Evolutionary conservation across 768 basidiomycete species (phyloP), one percentile per base, ranked within the genome.

Genomic region (Tulasnella sp.): DNA sequence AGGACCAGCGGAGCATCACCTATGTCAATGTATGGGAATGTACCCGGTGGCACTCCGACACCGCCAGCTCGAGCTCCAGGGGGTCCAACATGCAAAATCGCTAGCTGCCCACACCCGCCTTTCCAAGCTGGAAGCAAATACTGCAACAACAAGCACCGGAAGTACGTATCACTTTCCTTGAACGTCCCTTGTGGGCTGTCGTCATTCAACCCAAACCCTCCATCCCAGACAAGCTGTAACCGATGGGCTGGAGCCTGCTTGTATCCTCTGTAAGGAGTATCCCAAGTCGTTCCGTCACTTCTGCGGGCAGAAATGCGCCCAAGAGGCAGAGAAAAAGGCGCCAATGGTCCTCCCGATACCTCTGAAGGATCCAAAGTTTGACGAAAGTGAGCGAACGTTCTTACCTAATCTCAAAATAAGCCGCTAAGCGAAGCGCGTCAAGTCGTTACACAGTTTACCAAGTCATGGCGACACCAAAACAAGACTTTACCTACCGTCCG

Each of bases 241-340:
- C 17, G 41, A 43, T 21, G 54, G 54, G 8, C 44, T 56, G 2
- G 54, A 11, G 19, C 38, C 53, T 10, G 41, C 53, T 44, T 55
- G 53, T 19, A 55, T 55, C 9, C 41, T 55, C 10, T 55, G 53
- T 41, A 55, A 55, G 43, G 53, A 55, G 29, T 43, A 55, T 27
- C 53, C 53, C 34, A 55, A 44, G 42, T n/a, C 53, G 19, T n/a
- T 55, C 24, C 27, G 43, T 30, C 53, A 55, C n/a, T 55, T 55
- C 53, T 55, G 53, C 44, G 53, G 53, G 12, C 53, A 55, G 24
- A 3, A 10, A 2, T 55, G 53, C 30, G 38, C 29, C 17, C 38
- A 24, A 4, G 12, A 45, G 15, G 53, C 53, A 9, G 25, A 41
- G 4, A 42, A 24, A 1, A 17, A 55, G 19, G 53, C 53, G 3